Evolutionary conservation across 176 grass and related monocot genomes (phyloP), one percentile per base, ranked within the genome.

Genomic region (Musa acuminata): DNA sequence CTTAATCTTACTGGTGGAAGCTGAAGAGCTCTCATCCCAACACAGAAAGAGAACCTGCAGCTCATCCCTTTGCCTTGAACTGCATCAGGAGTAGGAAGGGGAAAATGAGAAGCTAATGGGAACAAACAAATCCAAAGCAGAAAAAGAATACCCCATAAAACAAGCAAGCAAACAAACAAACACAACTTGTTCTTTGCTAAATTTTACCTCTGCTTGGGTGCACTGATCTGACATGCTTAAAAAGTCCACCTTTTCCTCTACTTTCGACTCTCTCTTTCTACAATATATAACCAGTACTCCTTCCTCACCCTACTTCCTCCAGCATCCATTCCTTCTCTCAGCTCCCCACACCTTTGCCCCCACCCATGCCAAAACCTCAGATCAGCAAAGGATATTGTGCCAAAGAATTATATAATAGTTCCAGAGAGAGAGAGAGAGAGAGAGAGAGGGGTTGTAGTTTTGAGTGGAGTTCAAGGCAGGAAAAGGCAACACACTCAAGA

Each of bases 391-490:
- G 65, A 72, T 3, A 43, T 43, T 43, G 35, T 43, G 35, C 35
- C n/a, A 64, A 27, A 17, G 71, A 25, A 49, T 74, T 19, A 49
- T 67, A 80, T 53, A 64, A 2, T 53, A 2, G 75, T n/a, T 43
- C 49, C 60, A 43, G 0, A 20, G 2, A 74, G 53, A 64, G 29
- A n/a, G n/a, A n/a, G n/a, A n/a, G n/a, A n/a, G n/a, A n/a, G n/a
- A 64, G 71, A 84, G 82, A 64, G 78, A 63, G 77, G 67, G 78
- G 76, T 52, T 66, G 59, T 23, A 50, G 43, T 84, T 62, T 92
- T 87, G 92, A 96, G 92, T 96, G 87, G 89, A 88, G 87, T 87
- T 83, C 69, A 92, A 90, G 89, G 85, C 84, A 89, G 87, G 85
- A 82, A 90, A 90, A 96, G 84, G 84, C 80, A 83, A 82, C 78